Evolutionary conservation across 2,329 filamentous ascomycete genomes (phyloP).

Genomic region (Amesomyces nigricolor): DNA sequence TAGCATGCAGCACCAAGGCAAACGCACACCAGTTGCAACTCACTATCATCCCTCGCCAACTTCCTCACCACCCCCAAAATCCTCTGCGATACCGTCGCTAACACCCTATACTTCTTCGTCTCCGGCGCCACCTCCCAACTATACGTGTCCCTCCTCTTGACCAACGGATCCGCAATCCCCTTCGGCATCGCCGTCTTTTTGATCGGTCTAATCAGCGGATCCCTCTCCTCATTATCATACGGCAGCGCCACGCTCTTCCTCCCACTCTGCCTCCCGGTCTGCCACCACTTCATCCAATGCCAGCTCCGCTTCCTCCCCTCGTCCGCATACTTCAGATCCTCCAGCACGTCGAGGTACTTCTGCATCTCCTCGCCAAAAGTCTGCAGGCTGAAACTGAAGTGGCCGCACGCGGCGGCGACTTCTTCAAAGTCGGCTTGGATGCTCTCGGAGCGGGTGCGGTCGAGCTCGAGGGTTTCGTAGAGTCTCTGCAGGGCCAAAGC

Average conservation of each 20-base stretch:
- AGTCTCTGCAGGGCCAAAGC: conserved; percentile 70
- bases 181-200: conserved; percentile 50
- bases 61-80: conserved; percentile 43
- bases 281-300: conserved; percentile 85
- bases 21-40: conserved; percentile 20
- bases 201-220: conserved; percentile 41
- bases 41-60: conserved; percentile 49
- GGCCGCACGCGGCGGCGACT: conserved; percentile 93
- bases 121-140: conserved; percentile 48
- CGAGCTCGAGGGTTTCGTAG: conserved; percentile 73
- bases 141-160: conserved; percentile 47
- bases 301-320: conserved; percentile 61
- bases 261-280: conserved; percentile 12
- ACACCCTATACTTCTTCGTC: conserved; percentile 38
- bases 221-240: conserved; percentile 40
- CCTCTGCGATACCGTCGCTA: conserved; percentile 42
- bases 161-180: conserved; percentile 51
- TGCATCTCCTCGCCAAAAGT: conserved; percentile 89
- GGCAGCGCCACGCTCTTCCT: conserved; percentile 24
- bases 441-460: conserved; percentile 61
- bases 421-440: conserved; percentile 93
- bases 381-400: conserved; percentile 88
- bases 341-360: conserved; percentile 73
- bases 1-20: conserved; percentile 16
- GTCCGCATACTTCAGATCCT: conserved; percentile 72